These are phyloP conservation scores for Diplodia seriata DNA, from an alignment of 2,329 filamentous ascomycete species.

Conservation along the genomic window DNA sequence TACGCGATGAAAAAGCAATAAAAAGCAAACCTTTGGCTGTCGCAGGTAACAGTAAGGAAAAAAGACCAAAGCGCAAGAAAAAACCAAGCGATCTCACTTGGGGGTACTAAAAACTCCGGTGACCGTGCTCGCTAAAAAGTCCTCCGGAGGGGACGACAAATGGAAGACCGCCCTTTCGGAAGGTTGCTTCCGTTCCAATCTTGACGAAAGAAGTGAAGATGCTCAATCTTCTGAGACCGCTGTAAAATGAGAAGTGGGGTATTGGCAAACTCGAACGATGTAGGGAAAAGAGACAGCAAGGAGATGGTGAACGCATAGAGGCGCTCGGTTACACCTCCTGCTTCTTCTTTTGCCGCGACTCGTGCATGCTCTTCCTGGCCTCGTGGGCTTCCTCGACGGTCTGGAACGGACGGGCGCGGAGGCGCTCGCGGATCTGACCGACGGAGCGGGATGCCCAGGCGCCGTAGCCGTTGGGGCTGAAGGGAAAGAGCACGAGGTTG, in stretches of 20 bases:
- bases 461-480: constrained; percentile 48
- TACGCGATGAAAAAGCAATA: not conserved
- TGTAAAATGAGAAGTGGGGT: constrained; percentile 1
- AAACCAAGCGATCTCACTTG: constrained; percentile 22
- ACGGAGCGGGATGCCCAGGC: constrained; percentile 27
- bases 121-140: constrained; percentile 29
- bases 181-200: constrained; percentile 20
- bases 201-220: constrained; percentile 24
- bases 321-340: constrained; percentile 18
- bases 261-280: constrained; percentile 1
- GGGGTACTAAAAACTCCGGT: constrained; percentile 15
- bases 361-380: constrained; percentile 35
- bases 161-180: not conserved
- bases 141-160: not conserved
- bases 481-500: constrained; percentile 65
- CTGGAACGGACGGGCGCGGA: constrained; percentile 24
- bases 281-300: not conserved
- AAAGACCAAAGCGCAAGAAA: not conserved
- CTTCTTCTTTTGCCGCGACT: constrained; percentile 21
- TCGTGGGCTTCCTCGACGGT: constrained; percentile 36
- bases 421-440: constrained; percentile 31
- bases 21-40: not conserved
- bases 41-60: not conserved
- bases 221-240: constrained; percentile 19
- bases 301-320: not conserved